Percentiles rank a stretch among this genome's conserved stretches.
phyloP scores from a whole-genome alignment of 2,329 filamentous ascomycete genomes.

The Bipolaris victoriae region DNA sequence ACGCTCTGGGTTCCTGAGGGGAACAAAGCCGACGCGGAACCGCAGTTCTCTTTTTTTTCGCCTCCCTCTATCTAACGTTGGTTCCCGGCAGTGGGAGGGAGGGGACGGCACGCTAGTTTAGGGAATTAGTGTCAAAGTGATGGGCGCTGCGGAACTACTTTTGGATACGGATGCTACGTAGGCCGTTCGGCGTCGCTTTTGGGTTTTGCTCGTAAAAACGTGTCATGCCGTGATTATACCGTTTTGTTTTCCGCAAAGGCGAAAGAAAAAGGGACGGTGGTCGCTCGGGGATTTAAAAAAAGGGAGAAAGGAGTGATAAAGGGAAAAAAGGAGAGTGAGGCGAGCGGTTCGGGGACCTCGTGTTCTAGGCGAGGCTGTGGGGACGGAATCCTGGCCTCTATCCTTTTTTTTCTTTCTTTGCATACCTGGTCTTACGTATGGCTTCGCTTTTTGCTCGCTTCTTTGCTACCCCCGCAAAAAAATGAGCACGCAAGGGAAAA shows the following conservation, averaged over 20 bases:
- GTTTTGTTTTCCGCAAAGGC: not conserved
- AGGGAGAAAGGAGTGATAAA: not conserved
- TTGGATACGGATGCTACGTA: not conserved
- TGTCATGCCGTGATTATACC: no score
- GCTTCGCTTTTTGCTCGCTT: not conserved
- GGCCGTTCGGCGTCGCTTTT: not conserved
- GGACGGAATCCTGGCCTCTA: not conserved
- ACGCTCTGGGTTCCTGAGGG: no score
- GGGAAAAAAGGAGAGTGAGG: slow-evolving; percentile 3
- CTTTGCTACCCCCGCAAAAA: not conserved
- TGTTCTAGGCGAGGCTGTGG: slow-evolving; percentile 15
- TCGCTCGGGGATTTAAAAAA: not conserved
- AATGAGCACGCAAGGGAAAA: not conserved
- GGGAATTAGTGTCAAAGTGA: no score
- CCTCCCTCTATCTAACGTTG: no score
- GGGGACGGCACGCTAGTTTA: no score
- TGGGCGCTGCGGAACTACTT: no score
- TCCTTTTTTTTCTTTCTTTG: not conserved
- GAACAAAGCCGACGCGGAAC: no score
- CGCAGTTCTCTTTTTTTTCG: no score
- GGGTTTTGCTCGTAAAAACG: no score
- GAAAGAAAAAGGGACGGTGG: not conserved
- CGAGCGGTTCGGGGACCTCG: not conserved
- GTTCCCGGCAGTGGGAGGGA: no score
- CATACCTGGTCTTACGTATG: slow-evolving; percentile 8